Conservation (phyloP, 306 rosid genomes). For the Castanospermum australe region DNA sequence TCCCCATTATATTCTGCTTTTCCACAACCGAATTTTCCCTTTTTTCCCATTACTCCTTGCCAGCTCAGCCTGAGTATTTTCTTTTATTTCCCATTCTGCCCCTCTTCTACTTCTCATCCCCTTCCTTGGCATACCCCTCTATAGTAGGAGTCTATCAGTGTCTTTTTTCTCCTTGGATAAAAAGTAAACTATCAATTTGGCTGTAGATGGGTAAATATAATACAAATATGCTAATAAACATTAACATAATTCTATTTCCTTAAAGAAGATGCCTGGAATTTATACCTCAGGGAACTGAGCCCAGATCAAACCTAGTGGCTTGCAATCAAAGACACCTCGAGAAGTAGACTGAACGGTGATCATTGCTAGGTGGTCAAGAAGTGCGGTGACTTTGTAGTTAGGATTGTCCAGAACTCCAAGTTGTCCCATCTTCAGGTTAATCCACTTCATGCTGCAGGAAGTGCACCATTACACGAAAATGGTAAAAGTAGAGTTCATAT, state of each 20-base stretch:
- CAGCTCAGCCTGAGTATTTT: no score
- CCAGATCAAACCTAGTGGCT: conserved; percentile 97
- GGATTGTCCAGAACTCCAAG: conserved; percentile 93
- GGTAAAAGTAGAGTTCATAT: neutral
- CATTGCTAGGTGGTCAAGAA: conserved; percentile 90
- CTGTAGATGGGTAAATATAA: neutral
- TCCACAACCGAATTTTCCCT: no score
- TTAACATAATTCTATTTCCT: neutral
- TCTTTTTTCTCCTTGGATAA: neutral
- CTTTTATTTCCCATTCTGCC: no score
- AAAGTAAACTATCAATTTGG: neutral
- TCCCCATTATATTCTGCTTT: no score
- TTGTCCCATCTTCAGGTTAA: conserved; percentile 88
- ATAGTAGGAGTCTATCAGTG: no score
- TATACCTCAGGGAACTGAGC: conserved; percentile 89
- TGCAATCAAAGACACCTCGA: conserved; percentile 93
- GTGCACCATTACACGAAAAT: neutral
- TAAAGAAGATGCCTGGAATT: neutral
- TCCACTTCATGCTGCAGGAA: conserved; percentile 85
- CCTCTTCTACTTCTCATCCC: no score
- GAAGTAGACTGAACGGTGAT: conserved; percentile 81
- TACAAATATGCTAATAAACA: neutral
- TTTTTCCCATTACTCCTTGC: no score
- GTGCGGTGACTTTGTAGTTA: conserved; percentile 90
- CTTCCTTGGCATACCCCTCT: no score